Evolutionary conservation across 2,329 filamentous ascomycete species (phyloP).

Genomic region (Diaporthe humulicola): DNA sequence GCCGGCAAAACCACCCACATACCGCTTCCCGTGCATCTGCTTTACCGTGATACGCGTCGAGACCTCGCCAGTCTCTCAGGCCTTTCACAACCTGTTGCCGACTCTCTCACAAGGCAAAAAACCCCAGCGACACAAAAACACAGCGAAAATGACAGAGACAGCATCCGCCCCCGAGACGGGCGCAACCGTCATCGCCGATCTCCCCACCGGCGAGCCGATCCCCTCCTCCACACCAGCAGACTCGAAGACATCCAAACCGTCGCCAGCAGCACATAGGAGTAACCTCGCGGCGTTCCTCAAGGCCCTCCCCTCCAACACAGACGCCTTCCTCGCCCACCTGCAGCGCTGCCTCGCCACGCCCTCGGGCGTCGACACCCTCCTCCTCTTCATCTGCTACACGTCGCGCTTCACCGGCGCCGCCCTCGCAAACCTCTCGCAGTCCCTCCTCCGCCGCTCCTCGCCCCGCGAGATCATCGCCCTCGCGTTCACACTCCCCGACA

Average conservation of each 20-base stretch:
- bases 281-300: constrained; percentile 47
- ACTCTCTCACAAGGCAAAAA: neutral
- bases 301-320: constrained; percentile 56
- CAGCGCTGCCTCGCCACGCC: constrained; percentile 77
- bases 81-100: neutral
- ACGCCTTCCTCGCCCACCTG: constrained; percentile 68
- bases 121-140: neutral
- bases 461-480: constrained; percentile 65
- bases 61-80: neutral
- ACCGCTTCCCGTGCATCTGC: neutral
- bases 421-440: constrained; percentile 66
- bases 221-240: constrained; percentile 45
- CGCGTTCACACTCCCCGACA: constrained; percentile 64
- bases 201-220: constrained; percentile 54
- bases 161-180: constrained; percentile 32
- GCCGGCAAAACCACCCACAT: constrained; percentile 15
- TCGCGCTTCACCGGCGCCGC: constrained; percentile 67
- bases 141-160: constrained; percentile 35
- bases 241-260: constrained; percentile 34
- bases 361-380: constrained; percentile 76
- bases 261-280: constrained; percentile 42
- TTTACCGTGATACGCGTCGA: neutral
- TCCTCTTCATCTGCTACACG: constrained; percentile 78
- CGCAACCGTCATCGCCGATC: constrained; percentile 47
- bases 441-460: constrained; percentile 66